Evolutionary conservation across 257 asterid genomes (phyloP).

Genomic region (Primulina tabacum): DNA sequence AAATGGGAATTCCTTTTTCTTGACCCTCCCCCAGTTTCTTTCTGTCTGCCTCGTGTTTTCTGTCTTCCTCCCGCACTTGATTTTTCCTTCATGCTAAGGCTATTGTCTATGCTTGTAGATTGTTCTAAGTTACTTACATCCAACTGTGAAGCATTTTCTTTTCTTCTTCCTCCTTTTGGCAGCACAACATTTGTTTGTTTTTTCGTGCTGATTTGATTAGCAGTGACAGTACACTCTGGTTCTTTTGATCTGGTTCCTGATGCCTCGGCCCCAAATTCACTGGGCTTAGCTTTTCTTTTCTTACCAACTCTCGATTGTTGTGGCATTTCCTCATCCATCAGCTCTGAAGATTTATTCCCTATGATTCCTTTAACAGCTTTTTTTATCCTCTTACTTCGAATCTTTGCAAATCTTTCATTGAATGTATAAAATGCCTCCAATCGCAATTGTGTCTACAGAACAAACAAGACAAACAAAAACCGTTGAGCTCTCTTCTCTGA

Average conservation of each 20-base stretch:
- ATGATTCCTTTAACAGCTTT: constrained; percentile 82
- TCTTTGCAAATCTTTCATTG: constrained; percentile 93
- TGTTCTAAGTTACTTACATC: constrained; percentile 16
- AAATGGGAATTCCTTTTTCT: constrained; percentile 30
- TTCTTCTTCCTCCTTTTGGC: constrained; percentile 38
- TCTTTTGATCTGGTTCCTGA: constrained; percentile 30
- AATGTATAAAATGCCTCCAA: constrained; percentile 94
- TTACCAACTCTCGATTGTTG: constrained; percentile 40
- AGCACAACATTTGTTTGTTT: constrained; percentile 32
- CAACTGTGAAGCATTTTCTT: constrained; percentile 25
- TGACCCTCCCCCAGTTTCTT: constrained; percentile 38
- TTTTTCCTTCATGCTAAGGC: constrained; percentile 24
- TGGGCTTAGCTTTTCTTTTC: constrained; percentile 44
- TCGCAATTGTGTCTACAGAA: constrained; percentile 82
- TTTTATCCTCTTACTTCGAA: constrained; percentile 84
- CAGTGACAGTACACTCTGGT: constrained; percentile 29
- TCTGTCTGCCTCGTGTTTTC: constrained; percentile 32
- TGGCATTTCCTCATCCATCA: constrained; percentile 42
- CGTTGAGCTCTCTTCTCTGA: constrained; percentile 16
- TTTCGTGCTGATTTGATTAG: constrained; percentile 21
- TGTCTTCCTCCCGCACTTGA: constrained; percentile 32
- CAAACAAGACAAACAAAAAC: constrained; percentile 21
- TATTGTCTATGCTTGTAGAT: constrained; percentile 25
- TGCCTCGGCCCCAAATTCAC: constrained; percentile 28
- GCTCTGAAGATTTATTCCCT: constrained; percentile 46